phyloP scores from a whole-genome alignment of 2,329 filamentous ascomycete genomes.

The Mycocentrospora acerina region DNA sequence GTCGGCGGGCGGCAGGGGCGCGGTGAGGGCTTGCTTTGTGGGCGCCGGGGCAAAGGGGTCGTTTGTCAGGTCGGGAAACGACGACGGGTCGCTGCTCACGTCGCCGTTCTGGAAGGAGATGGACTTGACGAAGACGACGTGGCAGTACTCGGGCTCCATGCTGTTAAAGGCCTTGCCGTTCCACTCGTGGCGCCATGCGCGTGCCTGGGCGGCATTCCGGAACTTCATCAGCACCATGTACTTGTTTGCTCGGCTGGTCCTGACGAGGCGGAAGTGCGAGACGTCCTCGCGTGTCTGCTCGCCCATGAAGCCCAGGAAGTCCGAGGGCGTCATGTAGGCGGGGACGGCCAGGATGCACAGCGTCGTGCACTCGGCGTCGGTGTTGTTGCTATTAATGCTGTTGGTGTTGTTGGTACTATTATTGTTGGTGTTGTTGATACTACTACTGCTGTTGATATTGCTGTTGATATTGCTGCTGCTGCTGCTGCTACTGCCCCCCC shows the following conservation, averaged over 20 bases:
- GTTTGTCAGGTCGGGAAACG: slow-evolving; percentile 63
- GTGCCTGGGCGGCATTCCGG: slow-evolving; percentile 70
- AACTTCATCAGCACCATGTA: slow-evolving; percentile 98
- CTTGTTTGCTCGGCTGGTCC: slow-evolving; percentile 82
- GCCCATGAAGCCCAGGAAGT: slow-evolving; percentile 89
- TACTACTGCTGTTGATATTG: too few species aligned
- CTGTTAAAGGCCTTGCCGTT: slow-evolving; percentile 92
- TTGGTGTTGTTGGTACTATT: too few species aligned
- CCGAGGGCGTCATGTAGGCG: slow-evolving; percentile 86
- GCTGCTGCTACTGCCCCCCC: too few species aligned
- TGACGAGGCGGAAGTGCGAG: slow-evolving; percentile 91
- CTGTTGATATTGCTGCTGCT: too few species aligned
- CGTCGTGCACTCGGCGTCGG: slow-evolving; percentile 73
- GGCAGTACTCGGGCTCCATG: slow-evolving; percentile 93
- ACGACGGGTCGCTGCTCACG: slow-evolving; percentile 46
- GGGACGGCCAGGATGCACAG: slow-evolving; percentile 93
- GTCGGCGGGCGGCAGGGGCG: slow-evolving; percentile 37
- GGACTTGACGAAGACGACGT: slow-evolving; percentile 90
- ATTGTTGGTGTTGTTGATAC: too few species aligned
- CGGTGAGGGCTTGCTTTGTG: slow-evolving; percentile 29
- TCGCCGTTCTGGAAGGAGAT: slow-evolving; percentile 76
- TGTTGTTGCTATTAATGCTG: too few species aligned
- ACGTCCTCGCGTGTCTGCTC: slow-evolving; percentile 83
- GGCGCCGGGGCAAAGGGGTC: slow-evolving; percentile 62
- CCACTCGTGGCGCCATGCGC: slow-evolving; percentile 80